A percentile compares a stretch with the other conserved stretches of the same genome.
Conservation (phyloP, 2,329 filamentous ascomycete genomes). For the Chaetomiaceae sp. region DNA sequence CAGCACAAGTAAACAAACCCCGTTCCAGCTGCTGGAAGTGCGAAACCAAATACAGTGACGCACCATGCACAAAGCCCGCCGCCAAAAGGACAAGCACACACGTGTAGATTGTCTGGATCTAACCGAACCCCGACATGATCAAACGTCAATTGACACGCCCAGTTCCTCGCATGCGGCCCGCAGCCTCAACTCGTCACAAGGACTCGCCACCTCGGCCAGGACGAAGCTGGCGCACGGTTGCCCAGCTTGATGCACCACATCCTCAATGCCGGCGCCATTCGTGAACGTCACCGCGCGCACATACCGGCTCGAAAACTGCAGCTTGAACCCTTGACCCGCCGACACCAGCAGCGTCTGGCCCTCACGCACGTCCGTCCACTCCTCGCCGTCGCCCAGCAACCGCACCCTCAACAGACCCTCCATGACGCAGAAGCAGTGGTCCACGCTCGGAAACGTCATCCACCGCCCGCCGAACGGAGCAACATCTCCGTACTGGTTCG, state of each 20-base stretch:
- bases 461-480: slow-evolving; percentile 29
- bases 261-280: slow-evolving; percentile 44
- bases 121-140: neutral
- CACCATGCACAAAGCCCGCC: no score
- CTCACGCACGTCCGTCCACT: slow-evolving; percentile 33
- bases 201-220: slow-evolving; percentile 32
- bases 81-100: no score
- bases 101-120: no score
- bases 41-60: no score
- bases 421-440: slow-evolving; percentile 46
- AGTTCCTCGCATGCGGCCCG: neutral
- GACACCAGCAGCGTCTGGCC: slow-evolving; percentile 45
- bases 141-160: neutral
- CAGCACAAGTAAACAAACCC: no score
- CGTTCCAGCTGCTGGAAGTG: no score
- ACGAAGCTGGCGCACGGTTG: slow-evolving; percentile 27
- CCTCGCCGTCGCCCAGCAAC: slow-evolving; percentile 28
- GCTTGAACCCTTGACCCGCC: slow-evolving; percentile 38
- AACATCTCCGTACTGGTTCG: slow-evolving; percentile 29
- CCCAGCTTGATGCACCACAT: slow-evolving; percentile 36
- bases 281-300: slow-evolving; percentile 43
- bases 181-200: slow-evolving; percentile 21
- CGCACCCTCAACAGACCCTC: slow-evolving; percentile 41
- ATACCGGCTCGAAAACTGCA: slow-evolving; percentile 40
- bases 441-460: slow-evolving; percentile 40